phyloP scores from a whole-genome alignment of 306 rosid species.

The Gillenia trifoliata region DNA sequence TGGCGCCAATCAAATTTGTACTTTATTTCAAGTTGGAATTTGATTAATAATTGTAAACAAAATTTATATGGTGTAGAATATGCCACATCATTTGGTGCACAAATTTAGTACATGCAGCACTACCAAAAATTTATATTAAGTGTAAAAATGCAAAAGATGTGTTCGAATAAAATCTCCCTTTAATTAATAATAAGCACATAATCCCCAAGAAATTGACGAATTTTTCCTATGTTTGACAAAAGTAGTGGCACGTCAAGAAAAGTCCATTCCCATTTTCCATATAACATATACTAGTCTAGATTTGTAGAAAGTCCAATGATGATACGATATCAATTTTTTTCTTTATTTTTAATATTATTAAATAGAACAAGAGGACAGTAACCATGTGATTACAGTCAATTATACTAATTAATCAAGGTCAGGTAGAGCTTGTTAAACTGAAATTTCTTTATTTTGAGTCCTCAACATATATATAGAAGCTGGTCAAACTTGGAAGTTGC shows the following conservation, averaged over 20 bases:
- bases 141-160: too few species aligned
- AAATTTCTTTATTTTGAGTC: too few species aligned
- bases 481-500: conserved; percentile 12
- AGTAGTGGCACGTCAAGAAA: background rate
- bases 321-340: background rate
- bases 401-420: background rate
- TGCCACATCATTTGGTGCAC: too few species aligned
- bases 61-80: too few species aligned
- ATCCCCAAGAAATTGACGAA: background rate
- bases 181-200: background rate
- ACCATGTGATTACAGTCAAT: background rate
- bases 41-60: too few species aligned
- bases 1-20: too few species aligned
- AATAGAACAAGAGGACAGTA: background rate
- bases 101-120: too few species aligned
- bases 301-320: background rate
- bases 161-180: too few species aligned
- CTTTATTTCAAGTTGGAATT: too few species aligned
- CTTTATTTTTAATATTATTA: background rate
- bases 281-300: background rate
- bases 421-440: conserved; percentile 1
- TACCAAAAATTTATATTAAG: too few species aligned
- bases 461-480: background rate
- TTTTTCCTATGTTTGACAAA: background rate
- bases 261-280: background rate